Base-by-base conservation (phyloP, 805 yeast genomes). In the Kodamaea neixiangensis region DNA sequence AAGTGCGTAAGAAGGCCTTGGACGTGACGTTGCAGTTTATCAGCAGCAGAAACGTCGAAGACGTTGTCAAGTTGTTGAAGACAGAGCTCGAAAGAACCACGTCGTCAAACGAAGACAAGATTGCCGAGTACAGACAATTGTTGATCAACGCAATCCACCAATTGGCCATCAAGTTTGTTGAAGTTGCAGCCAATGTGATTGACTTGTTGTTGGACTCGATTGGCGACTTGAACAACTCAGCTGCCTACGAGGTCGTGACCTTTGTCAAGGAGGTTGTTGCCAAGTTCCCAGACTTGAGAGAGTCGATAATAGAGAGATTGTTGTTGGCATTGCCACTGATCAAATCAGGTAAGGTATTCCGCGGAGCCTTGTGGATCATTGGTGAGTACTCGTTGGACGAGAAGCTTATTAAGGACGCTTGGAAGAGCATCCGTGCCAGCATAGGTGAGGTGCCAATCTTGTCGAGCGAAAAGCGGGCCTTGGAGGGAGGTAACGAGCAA, bases 221-320 rank as follows among this genome's bases (percentile, higher is more conserved):
- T 60, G 83, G 88, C 52, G 97, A 92, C 50, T 80, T 94, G 65
- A 85, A 89, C 66, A 82, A 96, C 11, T 69, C 83, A 46, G 89
- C 97, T 5, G 97, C 98, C 7, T 79, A 85, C 54, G 98, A 92
- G 56, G 96, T 94, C 45, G 81, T 96, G 49, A 69, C 86, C n/a
- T 94, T 94, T 69, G 87, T 93, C 56, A 93, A 94, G 67, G 97
- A 93, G 68, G 96, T 92, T 42, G 87, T 92, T 54, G 97, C 92
- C 69, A 87, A 87, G 63, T 92, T 85, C 77, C 96, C 97, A 33
- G 83, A 83, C 50, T 77, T 89, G 58, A 83, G 96, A 64, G 69
- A 76, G 17, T 68, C 81, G 15, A 86, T 91, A 44, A 68, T 94
- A 50, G 66, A 68, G 42, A 83, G 86, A 58, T 80, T 94, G 54